phyloP scores from a whole-genome alignment of 495 filamentous ascomycete genomes.

The Acidomyces sp. region DNA sequence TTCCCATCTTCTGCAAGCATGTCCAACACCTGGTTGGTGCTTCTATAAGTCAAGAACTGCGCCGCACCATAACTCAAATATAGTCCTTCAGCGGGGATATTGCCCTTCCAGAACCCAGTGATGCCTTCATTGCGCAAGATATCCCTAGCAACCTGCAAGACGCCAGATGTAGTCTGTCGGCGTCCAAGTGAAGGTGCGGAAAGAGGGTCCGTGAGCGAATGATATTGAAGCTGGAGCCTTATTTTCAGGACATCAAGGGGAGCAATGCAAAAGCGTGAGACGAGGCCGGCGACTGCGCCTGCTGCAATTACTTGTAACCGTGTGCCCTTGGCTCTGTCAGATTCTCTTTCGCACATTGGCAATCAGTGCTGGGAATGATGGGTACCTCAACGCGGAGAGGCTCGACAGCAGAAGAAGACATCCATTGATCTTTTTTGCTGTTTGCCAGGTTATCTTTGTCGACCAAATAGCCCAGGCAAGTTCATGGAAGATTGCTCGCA shows the following conservation, averaged over 20 bases:
- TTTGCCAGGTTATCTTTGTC: too few relatives aligned
- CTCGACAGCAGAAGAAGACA: not conserved
- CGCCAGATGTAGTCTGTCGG: slow-evolving; percentile 35
- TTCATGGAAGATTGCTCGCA: too few relatives aligned
- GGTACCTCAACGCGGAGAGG: slow-evolving; percentile 5
- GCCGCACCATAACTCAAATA: slow-evolving; percentile 79
- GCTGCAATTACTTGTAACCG: slow-evolving; percentile 68
- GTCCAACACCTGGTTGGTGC: slow-evolving; percentile 40
- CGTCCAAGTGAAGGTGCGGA: slow-evolving; percentile 4
- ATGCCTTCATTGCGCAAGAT: slow-evolving; percentile 72
- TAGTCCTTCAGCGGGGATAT: slow-evolving; percentile 84
- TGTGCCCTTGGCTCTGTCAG: slow-evolving; percentile 48
- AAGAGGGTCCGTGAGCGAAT: slow-evolving; percentile 58
- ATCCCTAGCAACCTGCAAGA: slow-evolving; percentile 56
- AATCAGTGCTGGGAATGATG: not conserved
- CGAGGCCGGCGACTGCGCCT: slow-evolving; percentile 74
- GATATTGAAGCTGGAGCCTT: slow-evolving; percentile 79
- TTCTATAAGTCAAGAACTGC: slow-evolving; percentile 86
- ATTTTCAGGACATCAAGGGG: slow-evolving; percentile 95
- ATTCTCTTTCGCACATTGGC: slow-evolving; percentile 8
- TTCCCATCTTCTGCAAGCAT: slow-evolving; percentile 35
- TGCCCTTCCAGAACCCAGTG: slow-evolving; percentile 91
- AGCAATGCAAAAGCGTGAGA: slow-evolving; percentile 87
- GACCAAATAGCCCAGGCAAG: too few relatives aligned
- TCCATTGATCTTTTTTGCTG: slow-evolving; percentile 3